These are phyloP conservation scores for Penstemon eatonii DNA, from an alignment of 257 asterid genomes.

Conservation along the genomic window DNA sequence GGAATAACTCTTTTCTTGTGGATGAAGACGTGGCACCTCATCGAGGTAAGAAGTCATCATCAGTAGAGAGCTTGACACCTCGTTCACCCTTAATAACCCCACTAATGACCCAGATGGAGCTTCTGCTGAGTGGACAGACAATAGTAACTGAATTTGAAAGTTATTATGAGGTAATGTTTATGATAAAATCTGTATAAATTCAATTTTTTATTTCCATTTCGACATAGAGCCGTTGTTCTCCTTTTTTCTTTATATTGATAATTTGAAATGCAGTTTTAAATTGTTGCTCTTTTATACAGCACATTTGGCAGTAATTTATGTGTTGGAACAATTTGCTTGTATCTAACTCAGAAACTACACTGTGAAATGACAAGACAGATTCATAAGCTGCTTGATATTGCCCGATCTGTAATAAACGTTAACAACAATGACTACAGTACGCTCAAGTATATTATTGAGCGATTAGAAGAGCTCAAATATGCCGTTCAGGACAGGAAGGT, in stretches of 20 bases:
- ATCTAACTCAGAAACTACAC: conserved; percentile 32
- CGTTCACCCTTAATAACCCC: conserved; percentile 91
- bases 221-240: too few species aligned
- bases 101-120: conserved; percentile 71
- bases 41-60: conserved; percentile 53
- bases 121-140: conserved; percentile 64
- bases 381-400: conserved; percentile 73
- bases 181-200: conserved; percentile 19
- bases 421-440: conserved; percentile 72
- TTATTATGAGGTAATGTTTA: conserved; percentile 70
- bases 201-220: not conserved
- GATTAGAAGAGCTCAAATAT: conserved; percentile 78
- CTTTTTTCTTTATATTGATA: too few species aligned
- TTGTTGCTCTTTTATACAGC: not conserved
- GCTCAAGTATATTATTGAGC: conserved; percentile 75
- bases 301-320: conserved; percentile 9
- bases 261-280: not conserved
- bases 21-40: conserved; percentile 34
- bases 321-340: conserved; percentile 21
- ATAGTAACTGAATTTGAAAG: conserved; percentile 76
- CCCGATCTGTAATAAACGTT: conserved; percentile 67
- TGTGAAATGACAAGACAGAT: conserved; percentile 60
- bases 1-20: conserved; percentile 41
- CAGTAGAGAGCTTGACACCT: conserved; percentile 83
- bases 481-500: conserved; percentile 54